phyloP scores from a whole-genome alignment of 2,329 filamentous ascomycete species.

The Fusarium heterosporum region DNA sequence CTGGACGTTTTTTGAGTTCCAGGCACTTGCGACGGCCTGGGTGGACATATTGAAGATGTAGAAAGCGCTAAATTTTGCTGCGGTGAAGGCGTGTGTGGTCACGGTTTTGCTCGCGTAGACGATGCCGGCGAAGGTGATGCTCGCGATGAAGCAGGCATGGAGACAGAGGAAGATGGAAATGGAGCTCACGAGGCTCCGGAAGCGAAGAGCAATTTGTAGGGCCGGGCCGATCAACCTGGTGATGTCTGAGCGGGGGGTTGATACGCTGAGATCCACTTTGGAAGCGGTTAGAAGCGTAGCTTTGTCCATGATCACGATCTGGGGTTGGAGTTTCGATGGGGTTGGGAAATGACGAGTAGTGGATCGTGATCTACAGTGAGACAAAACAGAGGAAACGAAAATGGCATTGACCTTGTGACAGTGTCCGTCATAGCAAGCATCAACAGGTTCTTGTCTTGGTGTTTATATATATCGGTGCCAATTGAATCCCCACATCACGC shows the following conservation, averaged over 20 bases:
- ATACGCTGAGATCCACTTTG: conserved; percentile 50
- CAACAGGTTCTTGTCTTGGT: conserved; percentile 25
- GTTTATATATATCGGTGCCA: conserved; percentile 35
- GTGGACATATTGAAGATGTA: conserved; percentile 48
- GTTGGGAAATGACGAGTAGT: conserved; percentile 7
- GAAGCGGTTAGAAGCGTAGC: conserved; percentile 55
- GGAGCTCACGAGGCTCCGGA: conserved; percentile 52
- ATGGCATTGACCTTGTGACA: conserved; percentile 8
- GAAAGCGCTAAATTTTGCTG: conserved; percentile 47
- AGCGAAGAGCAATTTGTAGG: conserved; percentile 51
- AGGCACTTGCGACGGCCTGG: conserved; percentile 48
- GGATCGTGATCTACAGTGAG: background rate
- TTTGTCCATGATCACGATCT: conserved; percentile 51
- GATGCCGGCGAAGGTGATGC: conserved; percentile 41
- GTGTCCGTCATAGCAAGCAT: background rate
- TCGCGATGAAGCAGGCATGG: conserved; percentile 49
- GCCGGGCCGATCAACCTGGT: conserved; percentile 51
- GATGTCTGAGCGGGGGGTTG: conserved; percentile 49
- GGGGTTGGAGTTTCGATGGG: conserved; percentile 20
- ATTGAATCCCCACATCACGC: conserved; percentile 22
- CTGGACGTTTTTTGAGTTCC: conserved; percentile 54
- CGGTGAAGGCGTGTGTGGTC: conserved; percentile 45
- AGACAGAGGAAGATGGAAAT: conserved; percentile 50
- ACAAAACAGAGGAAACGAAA: conserved; percentile 4
- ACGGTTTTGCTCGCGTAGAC: conserved; percentile 45